phyloP scores from a whole-genome alignment of 2,329 filamentous ascomycete species.

The Talaromyces sp. region DNA sequence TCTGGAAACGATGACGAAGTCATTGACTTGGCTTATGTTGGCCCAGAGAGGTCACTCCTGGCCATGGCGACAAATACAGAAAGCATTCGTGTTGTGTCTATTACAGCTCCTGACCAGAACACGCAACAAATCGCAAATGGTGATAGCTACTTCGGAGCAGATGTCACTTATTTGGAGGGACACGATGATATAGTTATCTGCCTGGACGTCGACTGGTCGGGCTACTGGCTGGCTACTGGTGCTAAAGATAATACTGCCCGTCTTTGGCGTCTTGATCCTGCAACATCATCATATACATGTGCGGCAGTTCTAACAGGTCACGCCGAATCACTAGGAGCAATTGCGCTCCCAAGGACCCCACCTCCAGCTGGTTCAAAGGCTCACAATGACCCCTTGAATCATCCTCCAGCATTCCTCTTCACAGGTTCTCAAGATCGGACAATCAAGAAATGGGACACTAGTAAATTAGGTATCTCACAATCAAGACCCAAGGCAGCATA shows the following conservation, averaged over 20 bases:
- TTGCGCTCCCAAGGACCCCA: conserved; percentile 69
- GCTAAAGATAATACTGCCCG: conserved; percentile 95
- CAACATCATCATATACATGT: conserved; percentile 71
- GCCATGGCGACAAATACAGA: conserved; percentile 94
- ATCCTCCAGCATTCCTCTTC: conserved; percentile 79
- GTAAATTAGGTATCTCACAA: conserved; percentile 54
- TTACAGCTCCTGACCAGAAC: conserved; percentile 41
- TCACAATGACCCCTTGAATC: conserved; percentile 67
- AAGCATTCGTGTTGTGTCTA: conserved; percentile 81
- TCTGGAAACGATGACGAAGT: conserved; percentile 97
- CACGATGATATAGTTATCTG: conserved; percentile 96
- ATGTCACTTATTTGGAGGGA: conserved; percentile 79
- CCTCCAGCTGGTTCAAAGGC: conserved; percentile 68
- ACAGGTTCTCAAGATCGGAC: conserved; percentile 96
- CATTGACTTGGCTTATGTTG: conserved; percentile 85
- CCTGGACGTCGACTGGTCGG: conserved; percentile 92
- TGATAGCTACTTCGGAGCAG: conserved; percentile 75
- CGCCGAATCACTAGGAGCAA: conserved; percentile 87
- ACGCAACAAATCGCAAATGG: conserved; percentile 28
- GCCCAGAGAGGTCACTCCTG: conserved; percentile 73
- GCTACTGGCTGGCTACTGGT: conserved; percentile 91
- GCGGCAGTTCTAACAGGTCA: conserved; percentile 84
- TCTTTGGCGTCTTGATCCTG: conserved; percentile 81
- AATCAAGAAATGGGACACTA: conserved; percentile 88
- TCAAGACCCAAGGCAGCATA: conserved; percentile 60